Evolutionary conservation across 495 filamentous ascomycete genomes (phyloP).

Genomic region (Podospora anserina): DNA sequence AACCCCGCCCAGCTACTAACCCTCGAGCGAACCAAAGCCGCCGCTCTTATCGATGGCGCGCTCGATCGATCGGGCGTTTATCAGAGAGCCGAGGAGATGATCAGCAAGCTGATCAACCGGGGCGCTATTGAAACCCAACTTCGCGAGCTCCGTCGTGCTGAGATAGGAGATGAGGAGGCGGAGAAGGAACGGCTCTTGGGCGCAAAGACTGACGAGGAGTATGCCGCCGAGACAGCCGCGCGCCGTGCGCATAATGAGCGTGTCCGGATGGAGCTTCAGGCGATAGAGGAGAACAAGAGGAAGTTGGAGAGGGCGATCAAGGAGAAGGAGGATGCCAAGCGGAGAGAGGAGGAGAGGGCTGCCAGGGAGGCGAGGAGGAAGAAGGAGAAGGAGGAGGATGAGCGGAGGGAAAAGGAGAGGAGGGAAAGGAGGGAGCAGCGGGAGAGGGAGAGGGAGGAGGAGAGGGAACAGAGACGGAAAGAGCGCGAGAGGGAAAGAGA

Average conservation of each 20-base stretch:
- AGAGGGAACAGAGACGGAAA: slow-evolving; percentile 56
- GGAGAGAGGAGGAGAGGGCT: slow-evolving; percentile 57
- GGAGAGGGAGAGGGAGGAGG: slow-evolving; percentile 54
- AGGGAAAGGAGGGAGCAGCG: slow-evolving; percentile 58
- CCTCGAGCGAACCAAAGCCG: slow-evolving; percentile 74
- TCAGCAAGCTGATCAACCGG: slow-evolving; percentile 65
- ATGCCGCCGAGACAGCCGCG: slow-evolving; percentile 66
- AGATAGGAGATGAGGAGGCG: slow-evolving; percentile 72
- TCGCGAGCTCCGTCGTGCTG: slow-evolving; percentile 63
- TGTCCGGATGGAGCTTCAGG: slow-evolving; percentile 60
- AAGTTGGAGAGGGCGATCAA: slow-evolving; percentile 61
- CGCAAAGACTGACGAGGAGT: slow-evolving; percentile 78
- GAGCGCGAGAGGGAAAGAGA: slow-evolving; percentile 41
- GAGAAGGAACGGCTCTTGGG: slow-evolving; percentile 64
- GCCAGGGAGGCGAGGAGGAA: slow-evolving; percentile 59
- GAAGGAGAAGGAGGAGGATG: slow-evolving; percentile 54
- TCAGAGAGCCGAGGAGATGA: slow-evolving; percentile 62
- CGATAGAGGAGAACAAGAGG: slow-evolving; percentile 65
- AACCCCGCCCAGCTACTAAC: slow-evolving; percentile 69
- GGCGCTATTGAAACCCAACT: slow-evolving; percentile 65
- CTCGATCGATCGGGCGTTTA: slow-evolving; percentile 81
- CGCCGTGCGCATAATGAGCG: slow-evolving; percentile 62
- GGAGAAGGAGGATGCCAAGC: slow-evolving; percentile 54
- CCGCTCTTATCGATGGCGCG: slow-evolving; percentile 79
- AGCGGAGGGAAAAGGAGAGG: slow-evolving; percentile 55